Conservation (phyloP, 2,329 filamentous ascomycete genomes). For the Zasmidium citrigriseum region DNA sequence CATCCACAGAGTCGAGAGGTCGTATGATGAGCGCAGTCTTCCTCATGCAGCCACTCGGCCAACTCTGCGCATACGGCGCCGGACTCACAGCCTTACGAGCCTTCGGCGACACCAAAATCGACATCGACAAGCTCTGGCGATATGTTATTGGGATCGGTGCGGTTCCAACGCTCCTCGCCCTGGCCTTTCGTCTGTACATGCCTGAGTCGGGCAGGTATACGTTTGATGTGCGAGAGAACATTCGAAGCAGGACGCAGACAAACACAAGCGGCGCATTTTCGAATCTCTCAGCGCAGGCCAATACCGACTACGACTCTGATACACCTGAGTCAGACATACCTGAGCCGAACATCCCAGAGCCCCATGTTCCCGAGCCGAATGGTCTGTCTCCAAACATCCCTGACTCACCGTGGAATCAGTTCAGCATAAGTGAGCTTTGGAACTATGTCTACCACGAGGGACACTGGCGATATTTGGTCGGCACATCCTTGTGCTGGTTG, state of each 20-base stretch:
- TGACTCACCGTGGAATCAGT: conserved; percentile 12
- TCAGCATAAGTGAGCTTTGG: conserved; percentile 14
- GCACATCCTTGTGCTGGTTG: conserved; percentile 24
- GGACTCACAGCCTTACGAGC: conserved; percentile 17
- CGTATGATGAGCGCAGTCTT: conserved; percentile 46
- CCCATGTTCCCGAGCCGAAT: neutral
- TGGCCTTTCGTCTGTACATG: conserved; percentile 43
- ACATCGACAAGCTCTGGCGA: conserved; percentile 43
- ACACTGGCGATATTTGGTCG: conserved; percentile 23
- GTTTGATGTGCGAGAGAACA: conserved; percentile 40
- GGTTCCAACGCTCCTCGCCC: conserved; percentile 39
- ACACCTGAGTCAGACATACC: neutral
- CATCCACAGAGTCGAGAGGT: conserved; percentile 38
- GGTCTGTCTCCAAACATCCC: neutral
- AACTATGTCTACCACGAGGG: conserved; percentile 23
- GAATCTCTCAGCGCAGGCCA: no score
- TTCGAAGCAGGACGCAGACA: conserved; percentile 30
- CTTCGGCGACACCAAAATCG: conserved; percentile 30
- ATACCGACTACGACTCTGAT: neutral
- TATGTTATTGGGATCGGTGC: conserved; percentile 43
- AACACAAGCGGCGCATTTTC: no score
- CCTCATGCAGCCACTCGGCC: conserved; percentile 45
- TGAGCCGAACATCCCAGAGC: neutral
- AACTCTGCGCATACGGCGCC: conserved; percentile 33
- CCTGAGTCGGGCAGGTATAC: conserved; percentile 44